Evolutionary conservation across 768 basidiomycete genomes (phyloP), one percentile per base, ranked within the genome.

Genomic region (Calocybe gangraenosa): DNA sequence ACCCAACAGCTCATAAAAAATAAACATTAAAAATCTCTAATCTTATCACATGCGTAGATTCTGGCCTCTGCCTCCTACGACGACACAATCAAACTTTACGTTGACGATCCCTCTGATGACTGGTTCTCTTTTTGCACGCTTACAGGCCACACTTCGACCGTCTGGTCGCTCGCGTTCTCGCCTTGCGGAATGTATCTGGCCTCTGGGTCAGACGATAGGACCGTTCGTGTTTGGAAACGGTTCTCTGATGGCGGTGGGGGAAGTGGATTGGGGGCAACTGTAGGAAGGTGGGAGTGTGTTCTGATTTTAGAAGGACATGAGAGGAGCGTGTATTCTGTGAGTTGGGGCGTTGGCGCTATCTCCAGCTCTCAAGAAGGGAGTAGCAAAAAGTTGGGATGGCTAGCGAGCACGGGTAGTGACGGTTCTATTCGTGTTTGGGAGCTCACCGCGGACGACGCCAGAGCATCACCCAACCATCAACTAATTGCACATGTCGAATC

Each of bases 11-110:
- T 37, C 20, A 32, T 28, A 28, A 28, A 28, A 28, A 28, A 28
- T 11, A 28, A 28, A 11, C 6, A 11, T 6, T 28, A n/a, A n/a
- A n/a, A n/a, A n/a, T 34, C 13, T 21, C 41, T 38, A 49, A 48
- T 41, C 38, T 43, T 21, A 34, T 37, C 41, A 39, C 52, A 53
- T 61, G 56, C 48, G 58, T 65, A 95, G 89, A 91, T 97, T 50
- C 82, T 99, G 44, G 95, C 95, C 20, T 97, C 95, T 2, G 90
- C 82, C 3, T 97, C 95, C 0, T 99, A 98, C 66, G 96, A 99
- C 59, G 94, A 97, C 55, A 92, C 88, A 2, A 87, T 99, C 62
- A 92, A 90, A 49, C 79, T 99, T 21, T 93, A 94, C 65, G 66
- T 88, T 43, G 93, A 98, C 56, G 94, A 97, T 60, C 92, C 92